Base-by-base conservation (phyloP, 202 grass and related monocot species). In the Brachypodium distachyon region DNA sequence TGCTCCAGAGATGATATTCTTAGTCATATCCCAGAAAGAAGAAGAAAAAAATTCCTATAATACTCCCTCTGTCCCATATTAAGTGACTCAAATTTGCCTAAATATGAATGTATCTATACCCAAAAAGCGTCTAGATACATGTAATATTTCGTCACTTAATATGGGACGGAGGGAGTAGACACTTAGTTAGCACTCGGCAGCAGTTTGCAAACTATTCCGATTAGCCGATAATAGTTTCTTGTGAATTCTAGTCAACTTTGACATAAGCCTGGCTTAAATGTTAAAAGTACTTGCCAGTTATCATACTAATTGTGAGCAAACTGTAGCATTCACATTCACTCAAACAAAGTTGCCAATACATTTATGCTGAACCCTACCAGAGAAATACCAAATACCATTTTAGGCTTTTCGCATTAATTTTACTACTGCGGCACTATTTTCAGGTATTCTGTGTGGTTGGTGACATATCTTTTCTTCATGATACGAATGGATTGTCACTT, bases 391-490 rank as follows among this genome's bases (percentile, higher is more conserved):
- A 25, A 80, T 64, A n/a, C n/a, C 11, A 47, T 77, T 67, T 32
- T 68, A 69, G 70, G 31, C 9, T 69, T 57, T 77, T 52, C 27
- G 44, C 8, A 60, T 25, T 83, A 70, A 73, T 26, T 76, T 77
- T 42, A 67, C 46, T 73, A 68, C 79, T 10, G 19, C 46, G 69
- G 53, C 41, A 76, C 68, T 78, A 23, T 67, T 51, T 44, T 82
- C 71, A 97, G 94, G 89, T 97, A 52, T 75, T 91, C 52, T 97
- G 91, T 72, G 36, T 97, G 85, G 77, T 97, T 92, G 94, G 94
- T 80, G 94, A 97, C 82, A 39, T 97, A 54, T 97, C 94, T 84
- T 97, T 97, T 70, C 94, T 97, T 84, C 89, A 97, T 74, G 94
- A 97, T 81, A 92, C 87, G 82, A 97, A 97, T 86, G 94, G 91